phyloP scores from a whole-genome alignment of 352 stramenopile species.

The Peronospora farinosa region DNA sequence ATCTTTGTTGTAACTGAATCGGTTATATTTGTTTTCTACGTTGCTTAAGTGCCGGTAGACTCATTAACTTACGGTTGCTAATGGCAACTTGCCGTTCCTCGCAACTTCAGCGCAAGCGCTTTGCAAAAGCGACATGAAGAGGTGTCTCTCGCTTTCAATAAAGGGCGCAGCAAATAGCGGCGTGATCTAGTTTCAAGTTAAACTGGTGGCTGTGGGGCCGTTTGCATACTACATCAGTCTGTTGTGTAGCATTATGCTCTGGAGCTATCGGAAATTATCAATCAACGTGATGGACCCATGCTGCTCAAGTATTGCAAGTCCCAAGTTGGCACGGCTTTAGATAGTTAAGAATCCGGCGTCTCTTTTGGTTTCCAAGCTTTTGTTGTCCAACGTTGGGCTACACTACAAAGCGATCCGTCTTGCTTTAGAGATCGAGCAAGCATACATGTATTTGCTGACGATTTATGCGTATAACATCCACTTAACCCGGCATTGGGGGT shows the following conservation, averaged over 20 bases:
- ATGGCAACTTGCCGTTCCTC: slow-evolving; percentile 4
- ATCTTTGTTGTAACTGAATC: background rate
- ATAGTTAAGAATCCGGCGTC: background rate
- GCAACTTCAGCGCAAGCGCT: slow-evolving; percentile 9
- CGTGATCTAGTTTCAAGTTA: slow-evolving; percentile 6
- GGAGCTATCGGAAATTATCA: slow-evolving; percentile 4
- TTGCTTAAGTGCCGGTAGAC: background rate
- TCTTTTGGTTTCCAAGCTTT: no score
- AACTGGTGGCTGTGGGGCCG: slow-evolving; percentile 2
- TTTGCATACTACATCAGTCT: slow-evolving; percentile 7
- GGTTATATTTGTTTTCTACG: no score
- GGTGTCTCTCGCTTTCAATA: slow-evolving; percentile 2
- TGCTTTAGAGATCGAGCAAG: slow-evolving; percentile 1
- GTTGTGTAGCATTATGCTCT: slow-evolving; percentile 8
- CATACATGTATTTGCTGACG: no score
- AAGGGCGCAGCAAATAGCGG: background rate
- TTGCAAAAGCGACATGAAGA: slow-evolving; percentile 19
- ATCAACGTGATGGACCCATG: slow-evolving; percentile 9
- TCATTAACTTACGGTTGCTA: background rate
- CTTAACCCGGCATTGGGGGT: no score
- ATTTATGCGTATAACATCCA: no score
- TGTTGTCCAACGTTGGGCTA: no score
- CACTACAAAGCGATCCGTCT: background rate
- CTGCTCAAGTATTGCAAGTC: background rate
- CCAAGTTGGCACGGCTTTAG: background rate